Evolutionary conservation across 495 filamentous ascomycete genomes (phyloP).

Genomic region (Coniosporium apollinis): DNA sequence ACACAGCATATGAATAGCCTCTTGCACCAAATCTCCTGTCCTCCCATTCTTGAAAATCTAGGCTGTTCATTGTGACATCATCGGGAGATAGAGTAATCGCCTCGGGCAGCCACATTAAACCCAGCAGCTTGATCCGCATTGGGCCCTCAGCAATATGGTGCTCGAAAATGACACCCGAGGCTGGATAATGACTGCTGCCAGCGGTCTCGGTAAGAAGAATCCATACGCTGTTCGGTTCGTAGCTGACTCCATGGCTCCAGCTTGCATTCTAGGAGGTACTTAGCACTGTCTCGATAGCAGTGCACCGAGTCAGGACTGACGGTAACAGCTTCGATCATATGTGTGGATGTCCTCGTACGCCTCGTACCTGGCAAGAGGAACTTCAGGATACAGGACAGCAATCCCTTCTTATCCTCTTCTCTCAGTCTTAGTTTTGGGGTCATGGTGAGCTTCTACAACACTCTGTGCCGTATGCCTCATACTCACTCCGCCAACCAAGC

Average conservation of each 20-base stretch:
- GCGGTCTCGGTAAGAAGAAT: conserved; percentile 49
- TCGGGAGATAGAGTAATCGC: no score
- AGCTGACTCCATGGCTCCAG: conserved; percentile 24
- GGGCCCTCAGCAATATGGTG: conserved; percentile 23
- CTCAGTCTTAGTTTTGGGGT: conserved; percentile 90
- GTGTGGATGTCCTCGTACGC: conserved; percentile 61
- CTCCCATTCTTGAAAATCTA: no score
- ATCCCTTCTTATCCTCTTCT: conserved; percentile 70
- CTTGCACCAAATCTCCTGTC: no score
- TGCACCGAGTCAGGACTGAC: no score
- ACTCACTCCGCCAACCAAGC: conserved; percentile 38
- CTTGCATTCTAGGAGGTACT: conserved; percentile 69
- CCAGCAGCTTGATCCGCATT: no score
- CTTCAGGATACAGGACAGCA: conserved; percentile 82
- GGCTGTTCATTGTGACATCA: no score
- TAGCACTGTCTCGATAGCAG: no score
- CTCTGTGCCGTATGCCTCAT: neutral
- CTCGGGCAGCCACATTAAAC: no score
- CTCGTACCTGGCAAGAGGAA: conserved; percentile 49
- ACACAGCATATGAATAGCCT: no score
- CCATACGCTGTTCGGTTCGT: neutral
- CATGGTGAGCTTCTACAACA: conserved; percentile 47
- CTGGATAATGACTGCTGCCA: conserved; percentile 81
- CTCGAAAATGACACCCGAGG: conserved; percentile 71
- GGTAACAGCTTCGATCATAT: conserved; percentile 73